These are phyloP conservation scores for Dendrobium officinale DNA, from an alignment of 106 monocot genomes.

Conservation along the genomic window DNA sequence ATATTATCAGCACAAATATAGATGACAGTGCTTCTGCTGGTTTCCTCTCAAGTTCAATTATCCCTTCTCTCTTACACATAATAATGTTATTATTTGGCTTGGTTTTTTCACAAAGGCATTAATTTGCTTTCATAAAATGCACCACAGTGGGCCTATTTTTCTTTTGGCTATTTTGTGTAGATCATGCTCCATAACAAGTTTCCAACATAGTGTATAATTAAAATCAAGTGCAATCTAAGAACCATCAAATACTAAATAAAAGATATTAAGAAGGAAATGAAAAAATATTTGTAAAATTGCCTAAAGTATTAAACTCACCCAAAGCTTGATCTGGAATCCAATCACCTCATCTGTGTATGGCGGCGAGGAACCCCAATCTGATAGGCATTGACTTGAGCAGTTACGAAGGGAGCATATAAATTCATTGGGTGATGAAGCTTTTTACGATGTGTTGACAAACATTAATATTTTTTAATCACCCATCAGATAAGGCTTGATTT, in stretches of 20 bases:
- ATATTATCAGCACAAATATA: neutral
- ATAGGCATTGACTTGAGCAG: conserved; percentile 74
- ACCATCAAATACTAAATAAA: too few relatives aligned
- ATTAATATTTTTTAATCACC: conserved; percentile 82
- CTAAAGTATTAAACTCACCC: conserved; percentile 14
- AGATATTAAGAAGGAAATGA: too few relatives aligned
- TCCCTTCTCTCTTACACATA: neutral
- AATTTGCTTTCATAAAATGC: too few relatives aligned
- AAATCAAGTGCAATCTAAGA: too few relatives aligned
- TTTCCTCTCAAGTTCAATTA: neutral
- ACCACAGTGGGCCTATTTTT: too few relatives aligned
- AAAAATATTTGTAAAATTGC: too few relatives aligned
- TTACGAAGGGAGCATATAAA: conserved; percentile 81
- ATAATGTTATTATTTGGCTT: neutral
- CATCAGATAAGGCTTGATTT: too few relatives aligned
- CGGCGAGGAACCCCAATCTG: conserved; percentile 75
- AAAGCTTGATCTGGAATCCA: conserved; percentile 35
- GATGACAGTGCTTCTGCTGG: conserved; percentile 11
- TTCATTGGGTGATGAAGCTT: conserved; percentile 44
- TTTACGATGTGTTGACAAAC: conserved; percentile 21
- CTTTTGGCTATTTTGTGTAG: too few relatives aligned
- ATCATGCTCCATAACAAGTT: too few relatives aligned
- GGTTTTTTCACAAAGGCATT: neutral
- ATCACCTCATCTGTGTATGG: conserved; percentile 33
- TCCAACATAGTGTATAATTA: too few relatives aligned